phyloP scores from a whole-genome alignment of 495 filamentous ascomycete species.

The Aspergillus incahuasiensis region DNA sequence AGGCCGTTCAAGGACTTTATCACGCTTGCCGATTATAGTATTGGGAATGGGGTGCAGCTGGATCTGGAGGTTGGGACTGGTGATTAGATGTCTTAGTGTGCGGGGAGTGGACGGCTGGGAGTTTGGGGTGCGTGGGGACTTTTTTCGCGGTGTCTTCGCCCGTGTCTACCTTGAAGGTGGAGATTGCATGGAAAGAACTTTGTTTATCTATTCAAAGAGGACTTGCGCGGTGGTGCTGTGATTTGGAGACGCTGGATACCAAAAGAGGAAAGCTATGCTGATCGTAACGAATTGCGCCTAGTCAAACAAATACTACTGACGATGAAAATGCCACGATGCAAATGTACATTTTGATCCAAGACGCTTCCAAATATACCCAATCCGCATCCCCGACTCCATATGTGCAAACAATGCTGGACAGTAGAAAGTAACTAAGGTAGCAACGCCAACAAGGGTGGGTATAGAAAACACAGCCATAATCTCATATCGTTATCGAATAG shows the following conservation, averaged over 20 bases:
- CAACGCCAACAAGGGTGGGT: constrained; percentile 14
- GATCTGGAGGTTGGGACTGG: constrained; percentile 19
- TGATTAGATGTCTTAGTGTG: background rate
- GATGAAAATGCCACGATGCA: background rate
- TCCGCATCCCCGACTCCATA: background rate
- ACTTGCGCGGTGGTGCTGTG: too few relatives aligned
- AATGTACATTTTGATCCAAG: background rate
- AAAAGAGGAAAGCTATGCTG: background rate
- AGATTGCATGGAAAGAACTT: too few relatives aligned
- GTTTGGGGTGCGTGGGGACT: background rate
- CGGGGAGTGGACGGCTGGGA: background rate
- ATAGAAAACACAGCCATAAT: constrained; percentile 7
- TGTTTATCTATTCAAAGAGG: too few relatives aligned
- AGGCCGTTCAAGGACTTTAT: constrained; percentile 86
- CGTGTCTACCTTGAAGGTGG: background rate
- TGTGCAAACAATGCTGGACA: background rate
- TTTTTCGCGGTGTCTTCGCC: background rate
- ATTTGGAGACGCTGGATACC: too few relatives aligned
- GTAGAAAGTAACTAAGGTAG: background rate
- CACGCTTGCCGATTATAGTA: constrained; percentile 81
- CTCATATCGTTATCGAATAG: background rate
- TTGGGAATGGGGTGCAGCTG: constrained; percentile 33
- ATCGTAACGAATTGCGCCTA: background rate
- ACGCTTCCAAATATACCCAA: background rate
- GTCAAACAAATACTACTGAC: background rate